These are phyloP conservation scores for Cinnamomum chago DNA, from an alignment of 164 flowering plant genomes.

Conservation along the genomic window DNA sequence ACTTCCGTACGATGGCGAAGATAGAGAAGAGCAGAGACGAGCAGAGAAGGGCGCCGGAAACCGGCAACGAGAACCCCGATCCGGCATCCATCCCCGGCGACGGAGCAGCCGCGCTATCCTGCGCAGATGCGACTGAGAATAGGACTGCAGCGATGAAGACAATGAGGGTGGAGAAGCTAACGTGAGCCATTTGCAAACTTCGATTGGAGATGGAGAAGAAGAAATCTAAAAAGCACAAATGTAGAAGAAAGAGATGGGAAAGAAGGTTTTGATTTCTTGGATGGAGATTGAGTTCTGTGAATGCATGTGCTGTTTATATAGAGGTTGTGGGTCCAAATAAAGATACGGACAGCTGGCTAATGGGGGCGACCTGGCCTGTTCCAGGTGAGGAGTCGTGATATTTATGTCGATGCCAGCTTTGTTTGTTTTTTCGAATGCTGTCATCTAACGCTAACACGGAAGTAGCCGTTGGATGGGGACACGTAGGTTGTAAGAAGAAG, in stretches of 20 bases:
- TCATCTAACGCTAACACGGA: background rate
- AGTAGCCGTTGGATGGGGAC: background rate
- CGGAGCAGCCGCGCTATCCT: constrained; percentile 3
- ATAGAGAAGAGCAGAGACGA: constrained; percentile 24
- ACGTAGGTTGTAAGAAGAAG: background rate
- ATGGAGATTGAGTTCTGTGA: background rate
- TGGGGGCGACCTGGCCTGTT: background rate
- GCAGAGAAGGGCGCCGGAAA: constrained; percentile 21
- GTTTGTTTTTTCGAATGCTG: background rate
- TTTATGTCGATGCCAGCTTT: background rate
- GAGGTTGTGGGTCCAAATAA: background rate
- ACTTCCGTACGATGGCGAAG: constrained; percentile 9
- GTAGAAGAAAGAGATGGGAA: background rate
- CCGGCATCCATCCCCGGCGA: constrained; percentile 27
- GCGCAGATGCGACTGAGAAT: constrained; percentile 5
- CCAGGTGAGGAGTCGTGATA: background rate
- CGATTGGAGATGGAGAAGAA: background rate
- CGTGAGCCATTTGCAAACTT: constrained; percentile 7
- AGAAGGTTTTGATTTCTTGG: background rate
- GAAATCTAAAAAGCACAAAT: too few relatives aligned
- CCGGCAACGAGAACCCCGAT: constrained; percentile 18
- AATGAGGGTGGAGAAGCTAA: background rate
- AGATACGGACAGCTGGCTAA: background rate
- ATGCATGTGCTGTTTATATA: background rate
- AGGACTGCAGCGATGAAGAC: background rate